Percentiles rank a stretch among this genome's conserved stretches.
These are phyloP conservation scores for Neurospora sp. DNA, from an alignment of 495 filamentous ascomycete genomes.

Conservation along the genomic window DNA sequence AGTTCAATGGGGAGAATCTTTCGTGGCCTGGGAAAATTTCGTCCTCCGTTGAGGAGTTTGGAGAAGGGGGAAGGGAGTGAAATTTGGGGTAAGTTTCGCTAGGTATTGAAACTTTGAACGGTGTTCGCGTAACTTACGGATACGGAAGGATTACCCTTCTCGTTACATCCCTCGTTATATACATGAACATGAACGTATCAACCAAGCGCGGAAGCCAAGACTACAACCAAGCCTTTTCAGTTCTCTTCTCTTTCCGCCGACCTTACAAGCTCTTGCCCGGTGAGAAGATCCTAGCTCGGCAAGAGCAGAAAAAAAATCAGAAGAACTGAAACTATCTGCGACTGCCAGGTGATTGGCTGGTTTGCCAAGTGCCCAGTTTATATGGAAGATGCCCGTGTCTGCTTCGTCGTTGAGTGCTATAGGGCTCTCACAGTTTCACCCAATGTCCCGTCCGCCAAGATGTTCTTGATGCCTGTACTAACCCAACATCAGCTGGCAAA, in stretches of 20 bases:
- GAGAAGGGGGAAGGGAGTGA: not conserved
- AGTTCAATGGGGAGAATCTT: not conserved
- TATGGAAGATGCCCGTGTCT: not conserved
- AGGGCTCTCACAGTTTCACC: not conserved
- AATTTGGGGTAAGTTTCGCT: not conserved
- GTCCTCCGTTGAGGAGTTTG: not conserved
- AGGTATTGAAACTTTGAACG: not conserved
- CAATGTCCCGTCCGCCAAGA: not conserved
- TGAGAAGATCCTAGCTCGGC: not conserved
- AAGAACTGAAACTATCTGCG: not conserved
- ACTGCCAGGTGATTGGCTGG: not conserved
- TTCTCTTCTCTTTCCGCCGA: not conserved
- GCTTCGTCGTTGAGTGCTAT: not conserved
- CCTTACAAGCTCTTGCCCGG: not conserved
- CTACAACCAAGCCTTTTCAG: not conserved
- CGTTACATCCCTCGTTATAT: not conserved
- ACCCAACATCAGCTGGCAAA: not conserved
- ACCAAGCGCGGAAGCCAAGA: not conserved
- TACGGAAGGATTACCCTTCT: not conserved
- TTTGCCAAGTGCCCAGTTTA: not conserved
- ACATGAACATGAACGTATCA: not conserved
- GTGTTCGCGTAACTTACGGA: not conserved
- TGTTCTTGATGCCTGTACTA: not conserved
- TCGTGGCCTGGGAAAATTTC: not conserved
- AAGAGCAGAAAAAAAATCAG: not conserved